A percentile compares a stretch with the other conserved stretches of the same genome.
Conservation (phyloP, 2,329 filamentous ascomycete species). For the Penicillium hesseltinei region DNA sequence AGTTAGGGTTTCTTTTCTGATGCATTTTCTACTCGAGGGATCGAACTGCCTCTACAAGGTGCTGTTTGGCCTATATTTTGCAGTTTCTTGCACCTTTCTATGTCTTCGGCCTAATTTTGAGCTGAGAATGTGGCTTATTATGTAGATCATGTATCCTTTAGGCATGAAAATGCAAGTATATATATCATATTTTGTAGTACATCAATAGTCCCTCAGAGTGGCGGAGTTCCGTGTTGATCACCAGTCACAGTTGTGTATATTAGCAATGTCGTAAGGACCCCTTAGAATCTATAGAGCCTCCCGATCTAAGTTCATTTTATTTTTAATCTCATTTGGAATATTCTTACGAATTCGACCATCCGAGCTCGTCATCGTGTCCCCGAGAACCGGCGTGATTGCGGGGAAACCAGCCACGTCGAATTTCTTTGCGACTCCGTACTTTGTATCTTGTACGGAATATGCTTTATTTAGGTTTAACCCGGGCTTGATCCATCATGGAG, state of each 20-base stretch:
- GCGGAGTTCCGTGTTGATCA: too few relatives aligned
- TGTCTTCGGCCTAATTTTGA: too few relatives aligned
- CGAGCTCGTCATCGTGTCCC: not conserved
- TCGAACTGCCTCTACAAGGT: too few relatives aligned
- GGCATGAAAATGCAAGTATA: too few relatives aligned
- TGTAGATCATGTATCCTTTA: too few relatives aligned
- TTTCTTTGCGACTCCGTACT: not conserved
- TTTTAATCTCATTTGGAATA: not conserved
- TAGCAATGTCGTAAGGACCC: not conserved
- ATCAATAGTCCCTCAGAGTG: too few relatives aligned
- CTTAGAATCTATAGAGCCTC: not conserved
- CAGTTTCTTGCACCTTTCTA: too few relatives aligned
- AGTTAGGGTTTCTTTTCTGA: too few relatives aligned
- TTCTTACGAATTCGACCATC: not conserved
- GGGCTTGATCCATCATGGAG: conserved; percentile 21
- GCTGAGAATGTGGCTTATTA: too few relatives aligned
- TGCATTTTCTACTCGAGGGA: too few relatives aligned
- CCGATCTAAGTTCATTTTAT: not conserved
- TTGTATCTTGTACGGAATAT: not conserved
- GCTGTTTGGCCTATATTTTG: too few relatives aligned
- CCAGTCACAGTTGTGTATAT: not conserved
- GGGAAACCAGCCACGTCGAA: not conserved
- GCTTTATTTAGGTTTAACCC: not conserved
- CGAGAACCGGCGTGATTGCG: not conserved
- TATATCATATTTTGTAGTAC: too few relatives aligned